These are phyloP conservation scores for Pseudozyma flocculosa DNA, from an alignment of 1,284 basidiomycete genomes.

Conservation along the genomic window DNA sequence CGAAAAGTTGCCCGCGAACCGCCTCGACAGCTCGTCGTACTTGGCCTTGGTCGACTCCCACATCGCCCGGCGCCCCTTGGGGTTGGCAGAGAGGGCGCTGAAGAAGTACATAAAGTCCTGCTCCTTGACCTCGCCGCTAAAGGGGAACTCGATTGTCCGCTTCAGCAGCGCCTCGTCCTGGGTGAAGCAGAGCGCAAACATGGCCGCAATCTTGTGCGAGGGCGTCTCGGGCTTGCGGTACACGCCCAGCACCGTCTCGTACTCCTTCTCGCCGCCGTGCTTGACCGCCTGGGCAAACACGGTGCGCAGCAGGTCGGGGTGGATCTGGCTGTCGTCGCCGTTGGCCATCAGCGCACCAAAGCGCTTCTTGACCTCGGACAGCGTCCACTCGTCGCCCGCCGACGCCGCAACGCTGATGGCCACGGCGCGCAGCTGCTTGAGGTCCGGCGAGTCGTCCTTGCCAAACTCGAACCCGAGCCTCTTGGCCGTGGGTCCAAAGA, in stretches of 20 bases:
- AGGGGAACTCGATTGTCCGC: constrained; percentile 55
- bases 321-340: constrained; percentile 76
- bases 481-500: constrained; percentile 78
- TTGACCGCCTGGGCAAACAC: constrained; percentile 63
- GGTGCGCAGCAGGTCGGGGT: constrained; percentile 59
- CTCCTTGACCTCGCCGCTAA: constrained; percentile 57
- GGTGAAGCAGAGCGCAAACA: constrained; percentile 55
- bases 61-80: constrained; percentile 48
- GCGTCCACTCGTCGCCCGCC: constrained; percentile 49
- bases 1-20: constrained; percentile 63
- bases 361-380: constrained; percentile 68
- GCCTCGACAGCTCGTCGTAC: constrained; percentile 62
- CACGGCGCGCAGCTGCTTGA: constrained; percentile 73
- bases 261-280: constrained; percentile 76
- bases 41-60: constrained; percentile 58
- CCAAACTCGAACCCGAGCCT: constrained; percentile 77
- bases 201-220: constrained; percentile 58
- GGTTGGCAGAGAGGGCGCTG: constrained; percentile 51
- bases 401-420: constrained; percentile 70
- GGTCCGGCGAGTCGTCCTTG: constrained; percentile 71
- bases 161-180: constrained; percentile 49
- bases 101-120: constrained; percentile 58
- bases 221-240: constrained; percentile 67
- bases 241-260: constrained; percentile 64
- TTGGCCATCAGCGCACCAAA: constrained; percentile 74